phyloP scores from a whole-genome alignment of 73 alveolate genomes.

The Durusdinium trenchii region DNA sequence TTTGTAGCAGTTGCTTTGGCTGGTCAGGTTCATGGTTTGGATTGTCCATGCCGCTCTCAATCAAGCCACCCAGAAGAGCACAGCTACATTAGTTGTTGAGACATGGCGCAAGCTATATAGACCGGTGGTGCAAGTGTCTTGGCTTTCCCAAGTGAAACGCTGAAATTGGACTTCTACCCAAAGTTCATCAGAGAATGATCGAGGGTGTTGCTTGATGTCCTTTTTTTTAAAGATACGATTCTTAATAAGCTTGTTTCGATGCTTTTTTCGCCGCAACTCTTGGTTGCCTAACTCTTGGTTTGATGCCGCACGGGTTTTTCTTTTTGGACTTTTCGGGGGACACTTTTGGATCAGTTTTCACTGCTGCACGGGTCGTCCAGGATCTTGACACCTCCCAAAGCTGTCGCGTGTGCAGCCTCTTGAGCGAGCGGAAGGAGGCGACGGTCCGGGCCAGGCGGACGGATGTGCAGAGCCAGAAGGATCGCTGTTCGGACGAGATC shows the following conservation, averaged over 20 bases:
- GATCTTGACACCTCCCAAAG: neutral
- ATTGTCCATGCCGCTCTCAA: conserved; percentile 75
- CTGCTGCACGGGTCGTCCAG: too few relatives aligned
- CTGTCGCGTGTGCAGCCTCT: conserved; percentile 47
- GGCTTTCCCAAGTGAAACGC: too few relatives aligned
- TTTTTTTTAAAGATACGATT: too few relatives aligned
- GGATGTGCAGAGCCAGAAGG: neutral
- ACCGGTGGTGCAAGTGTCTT: conserved; percentile 10
- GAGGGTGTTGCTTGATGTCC: too few relatives aligned
- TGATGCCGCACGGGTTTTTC: neutral
- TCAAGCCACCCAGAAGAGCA: conserved; percentile 88
- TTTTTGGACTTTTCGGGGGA: too few relatives aligned
- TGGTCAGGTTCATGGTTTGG: conserved; percentile 73
- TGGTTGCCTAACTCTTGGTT: neutral
- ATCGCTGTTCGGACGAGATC: neutral
- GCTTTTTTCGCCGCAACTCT: neutral
- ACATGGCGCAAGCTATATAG: conserved; percentile 38
- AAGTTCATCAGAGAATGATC: too few relatives aligned
- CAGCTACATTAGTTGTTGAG: conserved; percentile 42
- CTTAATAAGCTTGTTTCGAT: neutral
- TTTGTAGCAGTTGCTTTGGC: neutral
- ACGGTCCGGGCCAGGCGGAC: neutral
- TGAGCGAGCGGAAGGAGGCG: neutral
- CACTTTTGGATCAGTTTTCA: too few relatives aligned
- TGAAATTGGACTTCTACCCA: too few relatives aligned